A percentile compares a stretch with the other conserved stretches of the same genome.
Evolutionary conservation across 176 grass and related monocot genomes (phyloP).

Genomic region (Bonia amplexicaulis): DNA sequence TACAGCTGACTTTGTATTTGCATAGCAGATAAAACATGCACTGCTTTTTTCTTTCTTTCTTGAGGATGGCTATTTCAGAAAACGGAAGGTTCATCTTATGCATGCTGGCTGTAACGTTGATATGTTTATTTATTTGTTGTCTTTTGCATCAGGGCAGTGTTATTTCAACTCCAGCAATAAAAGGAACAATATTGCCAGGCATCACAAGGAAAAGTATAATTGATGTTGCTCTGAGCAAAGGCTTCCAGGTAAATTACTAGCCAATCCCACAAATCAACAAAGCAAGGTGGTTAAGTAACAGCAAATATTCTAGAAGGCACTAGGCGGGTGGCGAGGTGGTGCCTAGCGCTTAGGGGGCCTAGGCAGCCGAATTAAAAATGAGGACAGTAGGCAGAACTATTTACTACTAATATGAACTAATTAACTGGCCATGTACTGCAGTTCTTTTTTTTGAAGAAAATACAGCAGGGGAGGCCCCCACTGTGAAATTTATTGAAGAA

Average conservation of each 20-base stretch:
- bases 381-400: too few relatives aligned
- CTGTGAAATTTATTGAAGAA: too few relatives aligned
- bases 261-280: neutral
- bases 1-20: neutral
- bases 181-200: conserved; percentile 95
- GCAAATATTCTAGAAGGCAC: neutral
- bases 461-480: too few relatives aligned
- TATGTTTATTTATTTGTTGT: conserved; percentile 8
- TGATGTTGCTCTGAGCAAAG: conserved; percentile 73
- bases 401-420: too few relatives aligned
- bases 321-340: too few relatives aligned
- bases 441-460: too few relatives aligned
- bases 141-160: conserved; percentile 57
- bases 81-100: neutral
- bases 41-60: conserved; percentile 21
- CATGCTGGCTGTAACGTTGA: neutral
- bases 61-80: neutral
- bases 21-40: neutral
- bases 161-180: conserved; percentile 74
- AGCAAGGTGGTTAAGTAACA: neutral
- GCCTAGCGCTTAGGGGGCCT: too few relatives aligned
- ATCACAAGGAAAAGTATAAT: conserved; percentile 99
- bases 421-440: too few relatives aligned
- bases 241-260: conserved; percentile 56
- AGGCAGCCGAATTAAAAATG: too few relatives aligned